These are phyloP conservation scores for Amanita thiersii DNA, from an alignment of 768 basidiomycete species.

Conservation along the genomic window DNA sequence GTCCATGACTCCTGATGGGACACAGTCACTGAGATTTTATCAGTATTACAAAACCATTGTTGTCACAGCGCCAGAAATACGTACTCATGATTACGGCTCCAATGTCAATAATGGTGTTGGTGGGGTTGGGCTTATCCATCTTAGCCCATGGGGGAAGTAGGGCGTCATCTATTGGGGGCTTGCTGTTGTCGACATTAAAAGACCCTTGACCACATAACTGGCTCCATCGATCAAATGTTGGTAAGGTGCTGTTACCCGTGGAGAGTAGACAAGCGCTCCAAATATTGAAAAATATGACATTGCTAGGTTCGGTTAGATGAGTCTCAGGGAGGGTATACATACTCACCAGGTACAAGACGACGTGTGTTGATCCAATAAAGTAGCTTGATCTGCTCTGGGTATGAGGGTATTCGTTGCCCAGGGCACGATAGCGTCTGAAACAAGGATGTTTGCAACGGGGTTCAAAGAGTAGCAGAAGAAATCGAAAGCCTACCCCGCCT, in stretches of 20 bases:
- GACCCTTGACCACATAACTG: neutral
- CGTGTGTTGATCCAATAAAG: neutral
- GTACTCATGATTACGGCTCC: constrained; percentile 4
- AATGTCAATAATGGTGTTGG: constrained; percentile 5
- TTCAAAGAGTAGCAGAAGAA: too few relatives aligned
- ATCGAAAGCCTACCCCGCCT: constrained; percentile 16
- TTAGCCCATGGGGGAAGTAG: constrained; percentile 2
- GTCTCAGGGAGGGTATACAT: neutral
- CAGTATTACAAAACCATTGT: neutral
- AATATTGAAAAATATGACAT: constrained; percentile 7
- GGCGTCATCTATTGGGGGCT: neutral
- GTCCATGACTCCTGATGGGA: constrained; percentile 2
- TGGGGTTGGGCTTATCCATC: constrained; percentile 1
- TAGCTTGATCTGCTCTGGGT: neutral
- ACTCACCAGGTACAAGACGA: constrained; percentile 5
- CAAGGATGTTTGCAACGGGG: too few relatives aligned
- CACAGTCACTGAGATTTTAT: neutral
- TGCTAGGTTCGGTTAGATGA: neutral
- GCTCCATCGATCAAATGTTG: constrained; percentile 5
- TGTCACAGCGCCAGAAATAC: neutral
- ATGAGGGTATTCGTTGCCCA: too few relatives aligned
- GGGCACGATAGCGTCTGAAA: too few relatives aligned
- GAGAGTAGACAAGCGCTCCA: constrained; percentile 8
- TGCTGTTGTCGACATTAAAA: neutral
- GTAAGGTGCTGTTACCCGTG: neutral